Percentiles rank a stretch among this genome's conserved stretches.
phyloP scores from a whole-genome alignment of 2,329 filamentous ascomycete genomes.

The Cordyceps militaris region DNA sequence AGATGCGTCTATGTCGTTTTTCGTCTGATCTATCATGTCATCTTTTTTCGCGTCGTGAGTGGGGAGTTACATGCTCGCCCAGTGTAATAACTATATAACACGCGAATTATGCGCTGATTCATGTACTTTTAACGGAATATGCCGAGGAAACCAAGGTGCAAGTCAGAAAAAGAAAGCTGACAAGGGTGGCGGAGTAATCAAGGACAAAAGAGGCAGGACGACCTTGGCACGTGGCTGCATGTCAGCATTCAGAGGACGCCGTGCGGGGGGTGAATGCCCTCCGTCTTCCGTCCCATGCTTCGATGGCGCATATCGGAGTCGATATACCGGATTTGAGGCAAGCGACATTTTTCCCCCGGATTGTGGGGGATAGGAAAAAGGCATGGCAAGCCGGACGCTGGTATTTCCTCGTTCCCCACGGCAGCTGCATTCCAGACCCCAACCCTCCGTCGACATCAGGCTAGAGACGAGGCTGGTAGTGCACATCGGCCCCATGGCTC shows the following conservation, averaged over 20 bases:
- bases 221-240: conserved; percentile 1
- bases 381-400: background rate
- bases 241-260: background rate
- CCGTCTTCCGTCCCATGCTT: background rate
- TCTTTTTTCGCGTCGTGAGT: background rate
- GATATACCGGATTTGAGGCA: background rate
- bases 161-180: background rate
- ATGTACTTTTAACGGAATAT: background rate
- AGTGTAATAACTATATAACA: background rate
- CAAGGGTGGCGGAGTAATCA: background rate
- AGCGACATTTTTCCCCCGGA: background rate
- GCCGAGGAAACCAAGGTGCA: background rate
- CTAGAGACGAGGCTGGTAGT: background rate
- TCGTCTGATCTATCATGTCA: background rate
- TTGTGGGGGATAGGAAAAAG: background rate
- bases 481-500: background rate
- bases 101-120: background rate
- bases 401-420: background rate
- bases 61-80: background rate
- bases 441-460: background rate
- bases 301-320: background rate
- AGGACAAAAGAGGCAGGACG: too few relatives aligned
- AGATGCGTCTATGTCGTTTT: background rate
- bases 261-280: background rate
- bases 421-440: background rate